A percentile compares a stretch with the other conserved stretches of the same genome.
Evolutionary conservation across 2,329 filamentous ascomycete species (phyloP).

Genomic region (Byssothecium circinans): DNA sequence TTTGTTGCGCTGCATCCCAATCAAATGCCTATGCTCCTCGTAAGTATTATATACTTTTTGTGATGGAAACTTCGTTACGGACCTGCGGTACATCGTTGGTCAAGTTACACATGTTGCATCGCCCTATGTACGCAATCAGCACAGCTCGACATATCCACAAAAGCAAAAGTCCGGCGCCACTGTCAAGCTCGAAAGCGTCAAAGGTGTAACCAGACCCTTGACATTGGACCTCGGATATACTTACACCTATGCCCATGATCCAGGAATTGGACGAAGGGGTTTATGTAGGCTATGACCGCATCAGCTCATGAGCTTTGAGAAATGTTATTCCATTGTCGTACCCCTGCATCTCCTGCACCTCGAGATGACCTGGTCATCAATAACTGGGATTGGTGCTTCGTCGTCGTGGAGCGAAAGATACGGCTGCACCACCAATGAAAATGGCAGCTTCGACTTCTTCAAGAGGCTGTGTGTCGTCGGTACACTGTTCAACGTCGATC

Average conservation of each 20-base stretch:
- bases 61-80: not conserved
- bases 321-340: not conserved
- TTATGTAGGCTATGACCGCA: conserved; percentile 76
- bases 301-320: not conserved
- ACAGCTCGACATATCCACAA: no score
- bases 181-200: no score
- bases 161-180: no score
- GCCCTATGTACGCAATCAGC: conserved; percentile 45
- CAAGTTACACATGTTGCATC: conserved; percentile 99
- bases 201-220: no score
- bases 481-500: conserved; percentile 91
- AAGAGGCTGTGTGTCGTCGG: conserved; percentile 89
- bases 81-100: conserved; percentile 96
- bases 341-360: conserved; percentile 85
- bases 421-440: conserved; percentile 93
- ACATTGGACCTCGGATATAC: not conserved
- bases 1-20: conserved; percentile 91
- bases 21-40: conserved; percentile 68
- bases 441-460: conserved; percentile 92
- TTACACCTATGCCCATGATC: conserved; percentile 90
- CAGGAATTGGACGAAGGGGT: conserved; percentile 93
- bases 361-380: conserved; percentile 96
- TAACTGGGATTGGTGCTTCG: conserved; percentile 86
- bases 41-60: conserved; percentile 3
- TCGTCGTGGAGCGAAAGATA: conserved; percentile 91